Base-by-base conservation (phyloP, 2,329 filamentous ascomycete species). In the Pyrenophora tritici-repentis region DNA sequence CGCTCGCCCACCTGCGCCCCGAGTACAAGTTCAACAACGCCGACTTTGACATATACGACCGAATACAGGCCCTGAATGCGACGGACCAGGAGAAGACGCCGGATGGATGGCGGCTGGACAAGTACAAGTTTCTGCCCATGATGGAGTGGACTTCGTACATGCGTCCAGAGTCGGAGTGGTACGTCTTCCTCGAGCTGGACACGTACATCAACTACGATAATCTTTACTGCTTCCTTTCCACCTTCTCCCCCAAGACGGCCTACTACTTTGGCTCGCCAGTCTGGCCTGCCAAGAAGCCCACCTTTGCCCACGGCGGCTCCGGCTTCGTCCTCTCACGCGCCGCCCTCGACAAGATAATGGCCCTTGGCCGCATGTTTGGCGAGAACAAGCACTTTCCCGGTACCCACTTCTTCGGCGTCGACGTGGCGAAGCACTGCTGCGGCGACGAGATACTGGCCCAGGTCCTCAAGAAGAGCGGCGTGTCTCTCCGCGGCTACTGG, bases 101-200 rank as follows among this genome's bases (percentile, higher is more conserved):
- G 39, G 77, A 80, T 0, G 81, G 79, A 32, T 83, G 81, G 80
- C 76, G 74, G 50, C 68, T 83, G 33, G 81, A 84, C 64, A 83
- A 83, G 59, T 84, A 81, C 79, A 84, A 83, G 67, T 82, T 82
- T 62, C 71, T 83, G 35, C 81, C 81, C 9, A 78, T 83, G 73
- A 78, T 80, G 33, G 78, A 81, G 58, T 78, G 81, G 63, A 76
- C 79, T 1, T 72, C 76, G 22, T 65, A 68, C 29, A 50, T 72
- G 56, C 59, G 63, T 9, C 67, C 69, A 5, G 58, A 68, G 31
- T 63, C 65, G 52, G 54, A 65, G 10, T 74, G 70, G 71, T 74
- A 66, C 47, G 47, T 74, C 48, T 73, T 74, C 45, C 43, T 74
- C 18, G 72, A 74, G 56, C 56, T 69, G n/a, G 71, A 74, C 42